A percentile compares a stretch with the other conserved stretches of the same genome.
Evolutionary conservation across 148 eudicot genomes (phyloP).

Genomic region (Rhododendron mucronatum): DNA sequence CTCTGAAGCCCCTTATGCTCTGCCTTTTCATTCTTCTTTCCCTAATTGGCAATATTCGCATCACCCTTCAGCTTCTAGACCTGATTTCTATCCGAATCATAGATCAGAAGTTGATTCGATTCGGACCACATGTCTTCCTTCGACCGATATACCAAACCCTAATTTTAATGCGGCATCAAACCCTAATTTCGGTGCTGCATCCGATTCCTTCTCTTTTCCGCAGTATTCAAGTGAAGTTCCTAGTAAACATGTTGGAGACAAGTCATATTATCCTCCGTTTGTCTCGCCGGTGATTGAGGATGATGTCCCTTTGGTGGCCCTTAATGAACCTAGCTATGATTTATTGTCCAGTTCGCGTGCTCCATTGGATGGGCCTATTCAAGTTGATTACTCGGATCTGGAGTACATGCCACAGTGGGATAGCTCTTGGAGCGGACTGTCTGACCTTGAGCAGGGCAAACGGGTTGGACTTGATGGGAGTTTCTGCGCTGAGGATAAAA

Average conservation of each 20-base stretch:
- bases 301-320: conserved; percentile 31
- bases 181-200: conserved; percentile 19
- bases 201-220: conserved; percentile 31
- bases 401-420: conserved; percentile 46
- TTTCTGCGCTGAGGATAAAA: conserved; percentile 31
- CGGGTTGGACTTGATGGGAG: conserved; percentile 32
- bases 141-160: conserved; percentile 19
- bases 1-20: conserved; percentile 36
- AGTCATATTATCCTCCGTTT: conserved; percentile 50
- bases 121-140: conserved; percentile 24
- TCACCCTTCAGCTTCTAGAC: conserved; percentile 30
- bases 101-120: conserved; percentile 31
- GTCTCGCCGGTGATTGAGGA: conserved; percentile 29
- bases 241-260: conserved; percentile 23
- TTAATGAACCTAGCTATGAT: conserved; percentile 36
- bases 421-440: conserved; percentile 36
- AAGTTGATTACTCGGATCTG: conserved; percentile 45
- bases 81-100: conserved; percentile 23
- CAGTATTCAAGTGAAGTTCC: conserved; percentile 31
- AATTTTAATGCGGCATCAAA: conserved; percentile 24
- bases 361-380: conserved; percentile 30
- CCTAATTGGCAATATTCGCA: conserved; percentile 45
- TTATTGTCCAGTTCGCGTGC: conserved; percentile 30
- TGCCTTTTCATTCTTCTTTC: conserved; percentile 37
- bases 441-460: conserved; percentile 39